Conservation (phyloP, 1,284 basidiomycete genomes). For the Ganoderma lucidum region DNA sequence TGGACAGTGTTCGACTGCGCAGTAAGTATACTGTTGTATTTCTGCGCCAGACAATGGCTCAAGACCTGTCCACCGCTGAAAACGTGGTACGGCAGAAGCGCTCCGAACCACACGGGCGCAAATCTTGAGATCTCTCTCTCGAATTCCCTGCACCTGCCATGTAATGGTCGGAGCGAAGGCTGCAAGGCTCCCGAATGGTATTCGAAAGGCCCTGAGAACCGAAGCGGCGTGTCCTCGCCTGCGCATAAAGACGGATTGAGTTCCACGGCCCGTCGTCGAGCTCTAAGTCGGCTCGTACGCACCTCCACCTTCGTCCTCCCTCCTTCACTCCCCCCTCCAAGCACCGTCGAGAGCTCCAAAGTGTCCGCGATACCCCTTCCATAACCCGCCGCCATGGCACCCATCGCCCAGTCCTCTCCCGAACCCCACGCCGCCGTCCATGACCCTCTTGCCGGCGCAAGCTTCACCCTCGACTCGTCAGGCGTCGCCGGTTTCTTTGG, state of each 20-base stretch:
- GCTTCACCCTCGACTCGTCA: conserved; percentile 31
- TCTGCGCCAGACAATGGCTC: not conserved
- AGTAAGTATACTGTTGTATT: not conserved
- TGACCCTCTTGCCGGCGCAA: conserved; percentile 16
- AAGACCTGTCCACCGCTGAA: not conserved
- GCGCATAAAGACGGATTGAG: conserved; percentile 4
- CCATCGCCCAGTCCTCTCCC: not conserved
- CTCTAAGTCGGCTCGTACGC: not conserved
- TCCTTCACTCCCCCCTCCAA: not conserved
- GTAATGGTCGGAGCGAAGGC: not conserved
- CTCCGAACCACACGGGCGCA: not conserved
- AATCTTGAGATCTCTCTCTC: not conserved
- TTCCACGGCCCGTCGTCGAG: not conserved
- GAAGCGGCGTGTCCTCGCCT: not conserved
- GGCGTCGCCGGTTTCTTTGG: conserved; percentile 35
- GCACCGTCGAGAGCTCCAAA: not conserved
- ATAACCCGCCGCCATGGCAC: not conserved
- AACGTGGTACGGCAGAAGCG: not conserved
- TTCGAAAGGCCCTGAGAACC: not conserved
- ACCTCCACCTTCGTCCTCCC: not conserved
- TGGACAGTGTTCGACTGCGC: not conserved
- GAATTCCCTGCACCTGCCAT: not conserved
- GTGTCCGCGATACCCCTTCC: not conserved
- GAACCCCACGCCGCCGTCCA: not conserved
- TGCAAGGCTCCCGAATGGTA: not conserved